phyloP scores from a whole-genome alignment of 257 asterid genomes.

The Galeopsis tetrahit region DNA sequence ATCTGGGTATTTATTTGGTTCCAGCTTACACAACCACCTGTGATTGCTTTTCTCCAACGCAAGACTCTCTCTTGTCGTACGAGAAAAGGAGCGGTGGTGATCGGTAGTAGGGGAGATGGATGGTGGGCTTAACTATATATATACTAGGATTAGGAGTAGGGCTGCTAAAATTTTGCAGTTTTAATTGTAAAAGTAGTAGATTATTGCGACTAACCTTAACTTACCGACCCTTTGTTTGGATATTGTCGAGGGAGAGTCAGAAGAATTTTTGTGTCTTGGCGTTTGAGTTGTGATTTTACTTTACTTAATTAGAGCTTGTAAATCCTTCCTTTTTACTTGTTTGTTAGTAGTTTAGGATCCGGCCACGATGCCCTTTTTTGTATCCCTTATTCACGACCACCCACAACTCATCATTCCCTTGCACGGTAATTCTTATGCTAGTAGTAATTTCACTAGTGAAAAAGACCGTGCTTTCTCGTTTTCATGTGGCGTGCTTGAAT shows the following conservation, averaged over 20 bases:
- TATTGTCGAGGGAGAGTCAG: constrained; percentile 19
- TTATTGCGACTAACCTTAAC: constrained; percentile 17
- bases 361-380: neutral
- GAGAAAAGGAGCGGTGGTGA: neutral
- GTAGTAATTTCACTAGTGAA: too few relatives aligned
- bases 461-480: too few relatives aligned
- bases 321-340: neutral
- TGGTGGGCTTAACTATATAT: neutral
- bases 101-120: too few relatives aligned
- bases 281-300: constrained; percentile 41
- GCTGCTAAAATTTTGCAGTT: constrained; percentile 18
- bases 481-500: too few relatives aligned
- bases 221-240: constrained; percentile 17
- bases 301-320: constrained; percentile 23
- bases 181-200: constrained; percentile 36
- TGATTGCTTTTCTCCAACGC: constrained; percentile 6
- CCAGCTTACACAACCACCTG: constrained; percentile 27
- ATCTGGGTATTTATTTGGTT: constrained; percentile 46
- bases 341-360: neutral
- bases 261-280: constrained; percentile 35
- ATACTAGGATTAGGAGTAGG: constrained; percentile 4
- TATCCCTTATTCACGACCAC: neutral
- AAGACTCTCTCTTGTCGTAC: too few relatives aligned
- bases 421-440: too few relatives aligned
- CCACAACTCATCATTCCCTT: neutral